Evolutionary conservation across 1,139 yeast species (phyloP), one percentile per base, ranked within the genome.

Genomic region (Hyphopichia khmerensis): DNA sequence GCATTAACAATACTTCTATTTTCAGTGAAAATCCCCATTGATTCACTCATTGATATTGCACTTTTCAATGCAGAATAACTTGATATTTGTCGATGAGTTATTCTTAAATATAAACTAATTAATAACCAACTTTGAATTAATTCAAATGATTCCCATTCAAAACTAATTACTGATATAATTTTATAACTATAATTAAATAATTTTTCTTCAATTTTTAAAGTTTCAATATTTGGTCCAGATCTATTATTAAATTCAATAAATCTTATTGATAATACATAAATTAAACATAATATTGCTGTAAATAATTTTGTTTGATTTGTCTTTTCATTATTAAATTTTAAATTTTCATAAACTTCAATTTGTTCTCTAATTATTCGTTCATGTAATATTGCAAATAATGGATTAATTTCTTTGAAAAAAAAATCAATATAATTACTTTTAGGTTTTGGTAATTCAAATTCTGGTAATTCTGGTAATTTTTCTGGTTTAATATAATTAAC

Each of bases 91-190:
- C 86, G 66, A 51, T 81, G 82, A 31, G 79, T 63, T 2, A 77
- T 62, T 35, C 89, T 63, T 33, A 82, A 59, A 51, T 82, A 83
- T 17, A 81, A 52, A 0, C 82, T 60, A 26, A 79, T 69, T 24
- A 83, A 59, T 13, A 81, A 58, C 85, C 87, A 81, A 33, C 80
- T 72, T 55, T 83, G 89, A 32, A 82, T 73, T 48, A 83, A 67
- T 55, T 83, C 89, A 46, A 79, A 73, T 17, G 83, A 74, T 53
- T 82, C 86, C 87, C 87, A 82, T 56, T 82, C 86, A 56, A 82
- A 81, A 36, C 81, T 68, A 38, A 82, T 62, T 15, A 72, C 69
- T 17, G 69, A 64, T 6, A 81, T 63, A 11, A 81, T 72, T 19
- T 64, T 57, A 55, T 77, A 64, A 4, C 79, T 72, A 45, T 75